Conservation (phyloP, 768 basidiomycete genomes). For the Termitomyces sp. region DNA sequence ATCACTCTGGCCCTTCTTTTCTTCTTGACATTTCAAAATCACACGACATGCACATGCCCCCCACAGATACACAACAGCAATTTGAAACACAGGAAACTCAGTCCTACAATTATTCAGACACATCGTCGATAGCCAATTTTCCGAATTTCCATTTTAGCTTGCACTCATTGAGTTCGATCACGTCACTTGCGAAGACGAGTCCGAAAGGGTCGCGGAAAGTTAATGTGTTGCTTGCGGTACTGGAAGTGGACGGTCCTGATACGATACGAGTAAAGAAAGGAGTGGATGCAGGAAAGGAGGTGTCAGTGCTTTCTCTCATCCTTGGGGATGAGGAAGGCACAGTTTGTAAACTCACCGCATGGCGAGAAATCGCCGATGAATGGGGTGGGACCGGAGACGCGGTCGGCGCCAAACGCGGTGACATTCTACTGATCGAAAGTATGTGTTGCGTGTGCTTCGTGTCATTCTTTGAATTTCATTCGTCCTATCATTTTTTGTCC, state of each 20-base stretch:
- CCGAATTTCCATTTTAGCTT: constrained; percentile 72
- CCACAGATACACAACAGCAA: constrained; percentile 10
- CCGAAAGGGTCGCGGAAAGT: constrained; percentile 42
- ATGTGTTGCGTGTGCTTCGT: constrained; percentile 20
- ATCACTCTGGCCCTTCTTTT: constrained; percentile 21
- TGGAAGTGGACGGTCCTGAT: constrained; percentile 78
- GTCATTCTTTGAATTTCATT: not conserved
- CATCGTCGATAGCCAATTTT: constrained; percentile 68
- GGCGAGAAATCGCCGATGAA: constrained; percentile 68
- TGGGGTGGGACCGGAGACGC: constrained; percentile 52
- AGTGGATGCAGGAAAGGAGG: constrained; percentile 60
- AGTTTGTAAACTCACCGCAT: constrained; percentile 69
- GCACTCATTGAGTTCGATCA: constrained; percentile 49
- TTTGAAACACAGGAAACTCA: constrained; percentile 39
- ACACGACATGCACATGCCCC: constrained; percentile 2
- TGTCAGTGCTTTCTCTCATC: constrained; percentile 63
- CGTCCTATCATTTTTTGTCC: not conserved
- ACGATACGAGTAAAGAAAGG: constrained; percentile 64
- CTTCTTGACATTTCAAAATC: constrained; percentile 21
- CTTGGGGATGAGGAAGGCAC: constrained; percentile 67
- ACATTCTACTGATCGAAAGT: constrained; percentile 70
- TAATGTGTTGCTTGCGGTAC: constrained; percentile 53
- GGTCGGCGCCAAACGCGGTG: constrained; percentile 56
- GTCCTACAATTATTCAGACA: constrained; percentile 55
- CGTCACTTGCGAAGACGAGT: constrained; percentile 25